Evolutionary conservation across 2,329 filamentous ascomycete species (phyloP).

Genomic region (Hypoxylon sp.): DNA sequence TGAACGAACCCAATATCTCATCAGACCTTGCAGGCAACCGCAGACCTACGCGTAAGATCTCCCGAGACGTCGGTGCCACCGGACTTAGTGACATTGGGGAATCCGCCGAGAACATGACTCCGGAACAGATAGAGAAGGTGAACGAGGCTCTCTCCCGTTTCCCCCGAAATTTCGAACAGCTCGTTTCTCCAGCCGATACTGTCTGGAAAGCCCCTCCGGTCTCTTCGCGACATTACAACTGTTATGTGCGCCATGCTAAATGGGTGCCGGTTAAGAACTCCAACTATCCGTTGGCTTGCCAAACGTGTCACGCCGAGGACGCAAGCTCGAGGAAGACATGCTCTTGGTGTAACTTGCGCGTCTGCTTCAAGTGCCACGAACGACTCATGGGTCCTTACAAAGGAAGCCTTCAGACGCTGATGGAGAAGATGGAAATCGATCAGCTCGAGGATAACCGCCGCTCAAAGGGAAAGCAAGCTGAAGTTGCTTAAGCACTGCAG

Average conservation of each 20-base stretch:
- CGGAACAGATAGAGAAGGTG: constrained; percentile 20
- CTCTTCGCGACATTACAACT: constrained; percentile 52
- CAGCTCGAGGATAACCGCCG: constrained; percentile 19
- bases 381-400: constrained; percentile 51
- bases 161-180: constrained; percentile 27
- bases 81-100: constrained; percentile 34
- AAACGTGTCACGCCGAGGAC: constrained; percentile 60
- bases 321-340: constrained; percentile 57
- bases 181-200: constrained; percentile 22
- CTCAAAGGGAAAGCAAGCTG: constrained; percentile 33
- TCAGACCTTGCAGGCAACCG: constrained; percentile 20
- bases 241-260: constrained; percentile 57
- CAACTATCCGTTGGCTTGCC: constrained; percentile 61
- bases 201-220: constrained; percentile 52
- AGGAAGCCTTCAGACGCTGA: constrained; percentile 54
- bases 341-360: constrained; percentile 59
- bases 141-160: constrained; percentile 38
- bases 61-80: constrained; percentile 6
- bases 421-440: constrained; percentile 47
- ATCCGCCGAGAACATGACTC: constrained; percentile 21
- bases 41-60: constrained; percentile 23
- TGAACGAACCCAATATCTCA: constrained; percentile 26
- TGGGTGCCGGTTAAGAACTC: constrained; percentile 60
- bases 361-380: constrained; percentile 59
- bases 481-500: too few species aligned